phyloP scores from a whole-genome alignment of 306 rosid species.

The Trifolium fragiferum region DNA sequence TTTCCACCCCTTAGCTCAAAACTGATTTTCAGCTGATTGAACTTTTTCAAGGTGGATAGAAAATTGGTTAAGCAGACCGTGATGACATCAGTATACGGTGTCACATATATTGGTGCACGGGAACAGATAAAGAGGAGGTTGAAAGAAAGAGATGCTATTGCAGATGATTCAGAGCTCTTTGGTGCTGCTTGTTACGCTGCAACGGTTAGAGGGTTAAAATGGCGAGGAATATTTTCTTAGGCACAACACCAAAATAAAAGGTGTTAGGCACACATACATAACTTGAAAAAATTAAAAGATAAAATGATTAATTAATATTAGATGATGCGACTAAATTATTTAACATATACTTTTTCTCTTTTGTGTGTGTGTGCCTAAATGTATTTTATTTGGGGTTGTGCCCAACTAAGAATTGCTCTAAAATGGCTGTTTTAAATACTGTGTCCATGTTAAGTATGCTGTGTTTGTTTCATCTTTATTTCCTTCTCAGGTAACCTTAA shows the following conservation, averaged over 20 bases:
- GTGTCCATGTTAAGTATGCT: constrained; percentile 8
- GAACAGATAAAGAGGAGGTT: constrained; percentile 92
- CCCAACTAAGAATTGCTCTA: no score
- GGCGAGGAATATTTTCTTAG: no score
- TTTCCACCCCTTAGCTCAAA: constrained; percentile 19
- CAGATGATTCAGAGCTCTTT: constrained; percentile 71
- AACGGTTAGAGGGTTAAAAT: constrained; percentile 59
- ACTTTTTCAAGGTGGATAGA: constrained; percentile 75
- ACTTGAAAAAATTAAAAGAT: no score
- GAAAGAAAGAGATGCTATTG: constrained; percentile 69
- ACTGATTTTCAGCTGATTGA: constrained; percentile 49
- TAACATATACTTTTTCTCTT: no score
- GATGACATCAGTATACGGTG: constrained; percentile 99
- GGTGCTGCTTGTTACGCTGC: constrained; percentile 91
- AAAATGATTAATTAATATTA: no score
- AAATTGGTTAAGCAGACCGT: constrained; percentile 99
- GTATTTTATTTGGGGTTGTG: no score
- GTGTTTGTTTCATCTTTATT: constrained; percentile 31
- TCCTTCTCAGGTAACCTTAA: constrained; percentile 73
- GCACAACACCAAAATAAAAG: no score
- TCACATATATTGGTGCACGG: constrained; percentile 93
- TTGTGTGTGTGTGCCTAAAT: no score
- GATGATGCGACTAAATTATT: no score
- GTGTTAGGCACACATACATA: no score
- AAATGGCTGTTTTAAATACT: constrained; percentile 27